phyloP scores from a whole-genome alignment of 768 basidiomycete genomes.

The Fomitopsis serialis region DNA sequence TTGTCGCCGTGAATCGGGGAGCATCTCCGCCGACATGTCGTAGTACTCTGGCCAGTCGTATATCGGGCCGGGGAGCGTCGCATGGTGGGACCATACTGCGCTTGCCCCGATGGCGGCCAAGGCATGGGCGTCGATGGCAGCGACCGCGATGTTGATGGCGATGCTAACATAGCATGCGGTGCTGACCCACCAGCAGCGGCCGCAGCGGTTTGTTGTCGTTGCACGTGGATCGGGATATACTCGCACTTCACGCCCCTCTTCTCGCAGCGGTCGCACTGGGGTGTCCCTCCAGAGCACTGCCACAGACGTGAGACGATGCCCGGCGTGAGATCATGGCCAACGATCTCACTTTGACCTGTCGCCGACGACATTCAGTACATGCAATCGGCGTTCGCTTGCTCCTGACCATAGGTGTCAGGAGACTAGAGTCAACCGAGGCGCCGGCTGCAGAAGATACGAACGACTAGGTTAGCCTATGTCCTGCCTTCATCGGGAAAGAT shows the following conservation, averaged over 20 bases:
- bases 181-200: background rate
- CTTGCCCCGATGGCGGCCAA: background rate
- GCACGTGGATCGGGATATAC: constrained; percentile 37
- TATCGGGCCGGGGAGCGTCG: background rate
- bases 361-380: constrained; percentile 46
- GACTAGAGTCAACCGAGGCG: constrained; percentile 8
- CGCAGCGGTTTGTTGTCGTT: constrained; percentile 10
- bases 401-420: constrained; percentile 22
- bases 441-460: background rate
- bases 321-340: background rate
- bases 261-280: constrained; percentile 36
- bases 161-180: background rate
- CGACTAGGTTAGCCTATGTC: background rate
- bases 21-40: background rate
- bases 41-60: background rate
- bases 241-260: constrained; percentile 33
- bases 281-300: constrained; percentile 22
- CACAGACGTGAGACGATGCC: background rate
- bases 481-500: background rate
- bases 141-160: background rate
- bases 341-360: constrained; percentile 47
- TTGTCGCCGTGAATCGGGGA: background rate
- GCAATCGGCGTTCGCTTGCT: constrained; percentile 44
- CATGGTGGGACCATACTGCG: background rate
- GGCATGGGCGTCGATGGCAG: background rate